These are phyloP conservation scores for Blastomyces silverae DNA, from an alignment of 2,329 filamentous ascomycete species.

Conservation along the genomic window DNA sequence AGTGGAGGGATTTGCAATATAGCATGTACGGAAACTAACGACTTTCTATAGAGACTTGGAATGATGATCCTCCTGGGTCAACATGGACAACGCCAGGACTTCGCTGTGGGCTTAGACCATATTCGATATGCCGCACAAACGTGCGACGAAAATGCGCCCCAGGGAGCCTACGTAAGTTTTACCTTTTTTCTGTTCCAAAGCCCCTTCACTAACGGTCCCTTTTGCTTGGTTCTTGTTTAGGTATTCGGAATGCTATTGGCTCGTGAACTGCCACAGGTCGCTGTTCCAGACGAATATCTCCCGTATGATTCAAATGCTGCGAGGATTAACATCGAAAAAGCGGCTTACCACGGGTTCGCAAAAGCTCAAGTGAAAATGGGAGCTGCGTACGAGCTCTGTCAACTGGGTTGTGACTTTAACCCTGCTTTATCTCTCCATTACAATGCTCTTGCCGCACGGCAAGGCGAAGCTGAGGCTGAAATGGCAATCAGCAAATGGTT, in stretches of 20 bases:
- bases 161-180: slow-evolving; percentile 70
- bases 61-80: slow-evolving; percentile 98
- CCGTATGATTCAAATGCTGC: slow-evolving; percentile 65
- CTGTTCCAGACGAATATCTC: slow-evolving; percentile 64
- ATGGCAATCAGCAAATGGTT: slow-evolving; percentile 99
- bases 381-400: slow-evolving; percentile 87
- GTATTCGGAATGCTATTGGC: slow-evolving; percentile 92
- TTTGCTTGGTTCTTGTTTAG: slow-evolving; percentile 24
- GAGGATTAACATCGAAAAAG: slow-evolving; percentile 88
- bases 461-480: slow-evolving; percentile 88
- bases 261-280: slow-evolving; percentile 83
- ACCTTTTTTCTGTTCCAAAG: neutral
- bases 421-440: slow-evolving; percentile 90
- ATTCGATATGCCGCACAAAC: slow-evolving; percentile 76
- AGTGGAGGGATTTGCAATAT: neutral
- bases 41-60: slow-evolving; percentile 62
- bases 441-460: slow-evolving; percentile 83
- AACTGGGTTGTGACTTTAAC: slow-evolving; percentile 90
- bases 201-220: neutral
- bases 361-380: slow-evolving; percentile 98
- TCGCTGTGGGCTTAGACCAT: slow-evolving; percentile 66
- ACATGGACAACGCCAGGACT: slow-evolving; percentile 82
- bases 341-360: slow-evolving; percentile 88
- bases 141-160: slow-evolving; percentile 92
- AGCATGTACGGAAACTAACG: slow-evolving; percentile 15